Conservation (phyloP, 495 filamentous ascomycete genomes). For the Penicillium cosmopolitanum region DNA sequence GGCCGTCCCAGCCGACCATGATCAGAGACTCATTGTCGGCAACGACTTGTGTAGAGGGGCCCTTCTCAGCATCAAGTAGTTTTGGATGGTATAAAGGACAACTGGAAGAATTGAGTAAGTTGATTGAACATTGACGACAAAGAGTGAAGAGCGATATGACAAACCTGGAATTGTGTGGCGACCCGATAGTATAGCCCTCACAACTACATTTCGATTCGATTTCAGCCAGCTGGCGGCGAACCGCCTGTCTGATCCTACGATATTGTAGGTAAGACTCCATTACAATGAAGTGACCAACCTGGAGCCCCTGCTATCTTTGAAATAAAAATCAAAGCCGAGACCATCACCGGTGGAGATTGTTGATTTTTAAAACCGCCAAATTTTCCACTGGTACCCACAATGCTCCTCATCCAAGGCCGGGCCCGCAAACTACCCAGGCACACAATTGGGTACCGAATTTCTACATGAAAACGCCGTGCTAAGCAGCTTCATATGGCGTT, state of each 20-base stretch:
- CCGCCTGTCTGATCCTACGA: conserved; percentile 11
- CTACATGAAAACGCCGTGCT: neutral
- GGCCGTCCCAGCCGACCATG: conserved; percentile 45
- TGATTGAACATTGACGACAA: neutral
- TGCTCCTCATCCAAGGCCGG: neutral
- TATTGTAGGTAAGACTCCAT: conserved; percentile 25
- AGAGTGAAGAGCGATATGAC: neutral
- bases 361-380: conserved; percentile 6
- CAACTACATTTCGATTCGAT: conserved; percentile 4
- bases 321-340: conserved; percentile 5
- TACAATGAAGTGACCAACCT: neutral
- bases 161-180: neutral
- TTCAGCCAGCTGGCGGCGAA: conserved; percentile 7
- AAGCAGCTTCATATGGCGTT: neutral
- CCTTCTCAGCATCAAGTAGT: conserved; percentile 3
- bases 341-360: neutral
- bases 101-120: neutral
- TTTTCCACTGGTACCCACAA: conserved; percentile 5
- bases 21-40: conserved; percentile 4
- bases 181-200: conserved; percentile 1
- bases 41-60: neutral
- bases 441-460: neutral
- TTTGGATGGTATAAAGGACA: neutral
- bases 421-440: neutral
- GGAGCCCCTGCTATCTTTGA: neutral